These are phyloP conservation scores for Monilinia fructigena DNA, from an alignment of 2,329 filamentous ascomycete species.

Conservation along the genomic window DNA sequence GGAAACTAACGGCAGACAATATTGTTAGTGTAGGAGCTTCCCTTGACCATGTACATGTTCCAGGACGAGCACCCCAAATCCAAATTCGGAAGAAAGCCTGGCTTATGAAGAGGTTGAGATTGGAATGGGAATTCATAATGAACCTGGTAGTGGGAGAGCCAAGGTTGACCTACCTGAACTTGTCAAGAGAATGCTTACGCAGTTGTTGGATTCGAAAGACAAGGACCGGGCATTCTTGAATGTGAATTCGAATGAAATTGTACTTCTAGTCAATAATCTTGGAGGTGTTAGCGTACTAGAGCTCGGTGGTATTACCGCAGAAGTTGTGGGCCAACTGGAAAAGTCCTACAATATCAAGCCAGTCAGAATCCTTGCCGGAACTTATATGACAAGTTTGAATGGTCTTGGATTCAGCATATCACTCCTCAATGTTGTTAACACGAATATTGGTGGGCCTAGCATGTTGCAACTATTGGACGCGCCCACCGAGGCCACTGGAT, in stretches of 20 bases:
- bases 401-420: constrained; percentile 70
- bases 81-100: constrained; percentile 55
- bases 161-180: constrained; percentile 50
- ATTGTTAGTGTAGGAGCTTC: constrained; percentile 83
- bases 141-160: constrained; percentile 54
- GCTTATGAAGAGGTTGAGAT: constrained; percentile 58
- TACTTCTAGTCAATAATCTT: constrained; percentile 67
- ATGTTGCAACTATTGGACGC: constrained; percentile 67
- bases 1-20: constrained; percentile 69
- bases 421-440: constrained; percentile 60
- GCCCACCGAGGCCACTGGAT: constrained; percentile 65
- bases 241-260: constrained; percentile 58
- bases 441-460: constrained; percentile 45
- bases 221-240: constrained; percentile 62
- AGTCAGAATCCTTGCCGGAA: constrained; percentile 60
- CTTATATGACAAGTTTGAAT: constrained; percentile 71
- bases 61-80: constrained; percentile 63
- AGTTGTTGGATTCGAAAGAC: constrained; percentile 62
- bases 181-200: constrained; percentile 61
- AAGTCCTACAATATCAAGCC: constrained; percentile 59
- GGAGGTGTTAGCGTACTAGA: constrained; percentile 68
- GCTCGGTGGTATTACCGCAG: constrained; percentile 64
- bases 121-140: constrained; percentile 74
- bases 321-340: constrained; percentile 61
- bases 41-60: constrained; percentile 89